These are phyloP conservation scores for Botrytis paeoniae DNA, from an alignment of 2,329 filamentous ascomycete genomes.

Conservation along the genomic window DNA sequence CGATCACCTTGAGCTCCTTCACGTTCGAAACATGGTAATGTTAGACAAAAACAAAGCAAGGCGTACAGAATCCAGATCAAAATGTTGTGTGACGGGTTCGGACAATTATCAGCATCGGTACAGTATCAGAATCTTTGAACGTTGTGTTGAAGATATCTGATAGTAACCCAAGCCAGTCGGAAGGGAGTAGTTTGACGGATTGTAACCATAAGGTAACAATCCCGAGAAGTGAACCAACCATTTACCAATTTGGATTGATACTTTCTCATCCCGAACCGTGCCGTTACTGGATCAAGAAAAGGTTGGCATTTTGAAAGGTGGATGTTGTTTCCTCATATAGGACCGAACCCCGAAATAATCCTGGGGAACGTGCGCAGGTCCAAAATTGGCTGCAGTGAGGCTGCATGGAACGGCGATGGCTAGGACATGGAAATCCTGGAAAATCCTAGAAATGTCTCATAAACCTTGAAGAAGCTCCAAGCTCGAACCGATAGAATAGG, in stretches of 20 bases:
- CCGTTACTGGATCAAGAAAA: slow-evolving; percentile 1
- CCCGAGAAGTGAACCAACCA: slow-evolving; percentile 7
- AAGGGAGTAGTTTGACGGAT: neutral
- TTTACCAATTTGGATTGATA: neutral
- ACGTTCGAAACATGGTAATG: neutral
- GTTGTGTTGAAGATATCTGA: slow-evolving; percentile 16
- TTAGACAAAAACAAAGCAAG: neutral
- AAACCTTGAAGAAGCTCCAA: neutral
- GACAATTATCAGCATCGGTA: slow-evolving; percentile 16
- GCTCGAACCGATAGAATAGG: neutral
- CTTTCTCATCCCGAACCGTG: neutral
- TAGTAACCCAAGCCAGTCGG: slow-evolving; percentile 10
- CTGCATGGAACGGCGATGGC: slow-evolving; percentile 18
- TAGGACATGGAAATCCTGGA: neutral
- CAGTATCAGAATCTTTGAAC: slow-evolving; percentile 1
- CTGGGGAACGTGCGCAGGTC: slow-evolving; percentile 18
- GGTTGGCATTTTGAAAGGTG: neutral
- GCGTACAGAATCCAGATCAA: neutral
- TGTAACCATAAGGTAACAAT: slow-evolving; percentile 2
- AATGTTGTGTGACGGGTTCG: slow-evolving; percentile 10
- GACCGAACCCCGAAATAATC: neutral
- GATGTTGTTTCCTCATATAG: neutral
- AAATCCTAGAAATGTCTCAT: slow-evolving; percentile 13
- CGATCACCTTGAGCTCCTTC: neutral
- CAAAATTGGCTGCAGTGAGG: slow-evolving; percentile 17